Conservation (phyloP, 1,284 basidiomycete genomes). For the Boletus mariae region DNA sequence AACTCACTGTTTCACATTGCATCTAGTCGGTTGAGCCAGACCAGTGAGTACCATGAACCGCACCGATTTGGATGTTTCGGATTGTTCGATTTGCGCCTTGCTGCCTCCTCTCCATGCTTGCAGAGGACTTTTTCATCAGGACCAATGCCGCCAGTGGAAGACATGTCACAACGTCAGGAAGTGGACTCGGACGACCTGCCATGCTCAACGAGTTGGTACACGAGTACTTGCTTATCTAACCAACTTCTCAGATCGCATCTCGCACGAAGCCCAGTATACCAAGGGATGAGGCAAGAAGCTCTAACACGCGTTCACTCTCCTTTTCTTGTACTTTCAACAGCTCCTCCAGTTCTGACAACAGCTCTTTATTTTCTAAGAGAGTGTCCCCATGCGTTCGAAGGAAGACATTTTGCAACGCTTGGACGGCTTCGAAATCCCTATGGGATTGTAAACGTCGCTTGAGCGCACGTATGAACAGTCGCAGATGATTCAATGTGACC, state of each 20-base stretch:
- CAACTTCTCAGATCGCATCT: slow-evolving; percentile 36
- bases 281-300: slow-evolving; percentile 65
- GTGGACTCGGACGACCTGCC: not conserved
- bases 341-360: slow-evolving; percentile 52
- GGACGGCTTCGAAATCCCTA: slow-evolving; percentile 93
- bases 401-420: slow-evolving; percentile 85
- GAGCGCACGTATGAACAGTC: slow-evolving; percentile 73
- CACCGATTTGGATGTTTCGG: slow-evolving; percentile 22
- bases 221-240: slow-evolving; percentile 25
- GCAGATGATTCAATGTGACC: slow-evolving; percentile 61
- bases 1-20: slow-evolving; percentile 17
- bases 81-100: slow-evolving; percentile 19
- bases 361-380: slow-evolving; percentile 66
- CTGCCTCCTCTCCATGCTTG: slow-evolving; percentile 28
- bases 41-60: slow-evolving; percentile 7
- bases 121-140: slow-evolving; percentile 22
- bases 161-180: slow-evolving; percentile 14
- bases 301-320: slow-evolving; percentile 72
- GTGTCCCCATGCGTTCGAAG: slow-evolving; percentile 83
- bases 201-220: not conserved
- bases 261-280: slow-evolving; percentile 71
- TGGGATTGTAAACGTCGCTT: slow-evolving; percentile 71
- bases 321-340: slow-evolving; percentile 62
- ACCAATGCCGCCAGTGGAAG: slow-evolving; percentile 5
- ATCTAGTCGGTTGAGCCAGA: not conserved